Evolutionary conservation across 106 monocot species (phyloP).

Genomic region (Cymbidium sinense): DNA sequence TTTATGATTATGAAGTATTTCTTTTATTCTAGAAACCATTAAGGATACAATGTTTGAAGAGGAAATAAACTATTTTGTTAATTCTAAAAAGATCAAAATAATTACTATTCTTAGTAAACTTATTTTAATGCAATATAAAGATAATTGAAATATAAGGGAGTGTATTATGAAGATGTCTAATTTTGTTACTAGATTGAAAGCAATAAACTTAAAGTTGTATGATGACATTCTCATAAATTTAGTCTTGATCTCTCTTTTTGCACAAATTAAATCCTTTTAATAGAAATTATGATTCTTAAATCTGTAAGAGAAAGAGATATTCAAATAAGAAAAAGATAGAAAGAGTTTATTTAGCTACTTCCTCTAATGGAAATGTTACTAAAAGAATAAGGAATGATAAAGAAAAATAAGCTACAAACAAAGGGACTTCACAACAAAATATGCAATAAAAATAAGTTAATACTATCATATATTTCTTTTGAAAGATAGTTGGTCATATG

Average conservation of each 20-base stretch:
- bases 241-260: too few relatives aligned
- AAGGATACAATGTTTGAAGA: not conserved
- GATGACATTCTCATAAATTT: too few relatives aligned
- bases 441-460: not conserved
- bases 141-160: too few relatives aligned
- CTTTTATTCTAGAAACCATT: not conserved
- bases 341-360: not conserved
- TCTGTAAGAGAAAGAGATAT: not conserved
- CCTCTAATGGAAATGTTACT: not conserved
- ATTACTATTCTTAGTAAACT: not conserved
- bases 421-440: too few relatives aligned
- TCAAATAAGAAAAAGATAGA: not conserved
- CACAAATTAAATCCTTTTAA: not conserved
- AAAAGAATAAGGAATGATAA: not conserved
- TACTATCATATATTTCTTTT: not conserved
- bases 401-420: not conserved
- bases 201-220: too few relatives aligned
- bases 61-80: not conserved
- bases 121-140: not conserved
- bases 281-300: not conserved
- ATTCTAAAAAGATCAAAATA: too few relatives aligned
- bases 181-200: too few relatives aligned
- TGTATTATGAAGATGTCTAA: too few relatives aligned
- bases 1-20: not conserved
- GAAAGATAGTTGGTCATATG: not conserved